phyloP scores from a whole-genome alignment of 1,139 yeast genomes.

The Zygosaccharomyces pseudobailii region DNA sequence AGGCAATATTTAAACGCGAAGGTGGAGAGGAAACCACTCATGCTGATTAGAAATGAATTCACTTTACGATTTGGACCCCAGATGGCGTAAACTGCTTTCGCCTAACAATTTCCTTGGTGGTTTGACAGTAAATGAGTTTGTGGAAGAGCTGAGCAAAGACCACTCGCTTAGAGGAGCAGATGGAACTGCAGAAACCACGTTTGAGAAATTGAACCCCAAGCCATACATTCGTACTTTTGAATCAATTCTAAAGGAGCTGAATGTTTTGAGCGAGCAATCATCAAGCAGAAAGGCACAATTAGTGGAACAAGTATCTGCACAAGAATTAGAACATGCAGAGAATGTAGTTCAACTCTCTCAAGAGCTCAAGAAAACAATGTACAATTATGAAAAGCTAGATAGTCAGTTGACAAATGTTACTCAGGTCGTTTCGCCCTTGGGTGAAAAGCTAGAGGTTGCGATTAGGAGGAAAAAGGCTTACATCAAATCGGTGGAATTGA shows the following conservation, averaged over 20 bases:
- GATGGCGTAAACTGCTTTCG: slow-evolving; percentile 60
- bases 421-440: slow-evolving; percentile 65
- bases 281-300: slow-evolving; percentile 43
- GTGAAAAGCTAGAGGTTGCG: slow-evolving; percentile 66
- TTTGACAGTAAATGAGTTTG: slow-evolving; percentile 71
- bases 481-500: slow-evolving; percentile 64
- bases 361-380: slow-evolving; percentile 38
- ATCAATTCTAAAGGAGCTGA: slow-evolving; percentile 69
- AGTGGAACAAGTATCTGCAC: slow-evolving; percentile 54
- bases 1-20: background rate
- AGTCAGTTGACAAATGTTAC: slow-evolving; percentile 55
- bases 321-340: slow-evolving; percentile 62
- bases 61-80: slow-evolving; percentile 62
- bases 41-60: slow-evolving; percentile 32
- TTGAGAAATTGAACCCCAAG: slow-evolving; percentile 65
- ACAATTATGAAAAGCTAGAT: slow-evolving; percentile 55
- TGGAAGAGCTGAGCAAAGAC: slow-evolving; percentile 75
- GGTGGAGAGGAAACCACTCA: background rate
- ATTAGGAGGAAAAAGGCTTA: slow-evolving; percentile 77
- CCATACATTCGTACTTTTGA: slow-evolving; percentile 94
- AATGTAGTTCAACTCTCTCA: slow-evolving; percentile 57
- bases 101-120: slow-evolving; percentile 70
- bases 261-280: slow-evolving; percentile 54
- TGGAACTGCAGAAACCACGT: slow-evolving; percentile 8
- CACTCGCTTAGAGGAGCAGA: slow-evolving; percentile 42